Evolutionary conservation across 495 filamentous ascomycete species (phyloP).

Genomic region (Apiosordaria backusii): DNA sequence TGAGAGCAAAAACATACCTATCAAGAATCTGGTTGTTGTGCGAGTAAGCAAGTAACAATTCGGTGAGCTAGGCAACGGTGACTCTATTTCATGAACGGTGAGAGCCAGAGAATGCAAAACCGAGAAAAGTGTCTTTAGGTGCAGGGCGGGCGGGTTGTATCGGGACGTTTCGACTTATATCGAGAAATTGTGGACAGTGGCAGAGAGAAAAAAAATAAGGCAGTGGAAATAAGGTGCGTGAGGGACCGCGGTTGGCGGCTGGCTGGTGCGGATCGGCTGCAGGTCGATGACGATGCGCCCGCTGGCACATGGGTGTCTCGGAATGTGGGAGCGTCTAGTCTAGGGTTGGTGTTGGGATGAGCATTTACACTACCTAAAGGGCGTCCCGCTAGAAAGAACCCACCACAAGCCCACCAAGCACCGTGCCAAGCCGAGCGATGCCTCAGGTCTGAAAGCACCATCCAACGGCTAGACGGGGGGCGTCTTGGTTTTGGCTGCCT

Average conservation of each 20-base stretch:
- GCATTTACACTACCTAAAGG: neutral
- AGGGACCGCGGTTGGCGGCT: conserved; percentile 26
- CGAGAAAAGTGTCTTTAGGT: conserved; percentile 3
- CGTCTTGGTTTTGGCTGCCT: neutral
- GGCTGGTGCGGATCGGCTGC: conserved; percentile 33
- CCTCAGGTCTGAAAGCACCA: neutral
- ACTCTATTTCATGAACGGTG: neutral
- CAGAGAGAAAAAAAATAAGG: neutral
- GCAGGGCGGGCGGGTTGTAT: conserved; percentile 8
- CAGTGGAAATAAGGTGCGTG: conserved; percentile 30
- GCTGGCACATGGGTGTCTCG: conserved; percentile 32
- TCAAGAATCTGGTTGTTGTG: neutral
- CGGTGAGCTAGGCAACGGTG: neutral
- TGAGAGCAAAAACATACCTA: neutral
- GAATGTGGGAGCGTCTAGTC: conserved; percentile 32
- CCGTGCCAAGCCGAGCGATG: neutral
- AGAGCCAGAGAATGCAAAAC: neutral
- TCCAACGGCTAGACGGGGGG: neutral
- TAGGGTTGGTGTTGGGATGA: conserved; percentile 1
- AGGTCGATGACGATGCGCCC: conserved; percentile 38
- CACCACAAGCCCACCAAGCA: neutral
- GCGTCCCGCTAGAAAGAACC: neutral
- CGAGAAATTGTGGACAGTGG: neutral
- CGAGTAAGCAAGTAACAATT: no score
- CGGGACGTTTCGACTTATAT: conserved; percentile 10